phyloP scores from a whole-genome alignment of 1,284 basidiomycete species.

The Tilletia horrida region DNA sequence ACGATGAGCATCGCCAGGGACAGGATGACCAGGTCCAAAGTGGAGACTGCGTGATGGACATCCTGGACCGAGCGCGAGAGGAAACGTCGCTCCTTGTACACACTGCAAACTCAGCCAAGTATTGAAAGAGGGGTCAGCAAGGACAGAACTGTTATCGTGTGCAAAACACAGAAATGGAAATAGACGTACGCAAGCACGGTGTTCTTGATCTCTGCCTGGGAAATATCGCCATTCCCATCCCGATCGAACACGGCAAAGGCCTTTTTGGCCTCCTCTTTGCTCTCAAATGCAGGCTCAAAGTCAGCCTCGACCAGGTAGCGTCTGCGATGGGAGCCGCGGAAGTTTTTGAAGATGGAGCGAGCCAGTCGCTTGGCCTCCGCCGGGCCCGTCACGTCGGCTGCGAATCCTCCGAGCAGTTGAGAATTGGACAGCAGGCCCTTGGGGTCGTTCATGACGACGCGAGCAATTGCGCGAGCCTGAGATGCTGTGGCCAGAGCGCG shows the following conservation, averaged over 20 bases:
- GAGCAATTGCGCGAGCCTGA: conserved; percentile 29
- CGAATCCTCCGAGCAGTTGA: conserved; percentile 36
- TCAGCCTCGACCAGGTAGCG: conserved; percentile 67
- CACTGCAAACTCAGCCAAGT: conserved; percentile 16
- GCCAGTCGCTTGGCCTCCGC: conserved; percentile 63
- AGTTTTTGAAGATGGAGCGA: conserved; percentile 65
- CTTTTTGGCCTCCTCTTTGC: conserved; percentile 62
- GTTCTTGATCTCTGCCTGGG: conserved; percentile 72
- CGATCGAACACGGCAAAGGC: conserved; percentile 69
- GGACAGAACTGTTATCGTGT: background rate
- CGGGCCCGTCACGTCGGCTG: conserved; percentile 48
- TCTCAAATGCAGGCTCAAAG: conserved; percentile 68
- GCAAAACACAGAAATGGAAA: background rate
- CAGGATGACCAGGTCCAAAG: conserved; percentile 45
- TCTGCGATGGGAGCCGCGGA: conserved; percentile 60
- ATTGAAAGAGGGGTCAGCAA: background rate
- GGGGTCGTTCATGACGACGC: conserved; percentile 43
- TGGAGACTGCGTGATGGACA: conserved; percentile 47
- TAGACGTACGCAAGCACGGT: conserved; percentile 60
- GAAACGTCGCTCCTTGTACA: conserved; percentile 51
- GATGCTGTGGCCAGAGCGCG: conserved; percentile 18
- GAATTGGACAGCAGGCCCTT: conserved; percentile 33
- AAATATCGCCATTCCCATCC: conserved; percentile 74
- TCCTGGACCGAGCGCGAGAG: conserved; percentile 48
- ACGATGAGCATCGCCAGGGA: conserved; percentile 39